Base-by-base conservation (phyloP, 169 alveolate species). In the Babesia gibsoni region DNA sequence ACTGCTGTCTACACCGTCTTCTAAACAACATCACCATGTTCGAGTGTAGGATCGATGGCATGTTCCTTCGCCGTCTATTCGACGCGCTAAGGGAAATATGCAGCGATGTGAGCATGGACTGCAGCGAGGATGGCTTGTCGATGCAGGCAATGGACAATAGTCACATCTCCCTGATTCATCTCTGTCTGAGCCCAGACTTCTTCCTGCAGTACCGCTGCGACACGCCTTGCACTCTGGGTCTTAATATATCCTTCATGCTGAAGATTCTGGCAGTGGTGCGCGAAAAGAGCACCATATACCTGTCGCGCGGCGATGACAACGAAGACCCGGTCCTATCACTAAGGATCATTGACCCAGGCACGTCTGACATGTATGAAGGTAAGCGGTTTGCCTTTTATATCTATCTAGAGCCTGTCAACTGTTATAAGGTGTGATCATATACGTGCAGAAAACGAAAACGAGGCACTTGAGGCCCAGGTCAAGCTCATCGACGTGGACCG, bases 81-180 rank as follows among this genome's bases (percentile, higher is more conserved):
- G 96, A 93, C 80, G 91, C 96, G 12, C 59, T 93, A 42, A 88
- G 90, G 54, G 94, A 91, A 54, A 89, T 93, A 49, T 92, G 95
- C 73, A 89, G 86, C 59, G 96, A 93, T 70, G 92, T 93, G 33
- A 93, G 92, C 70, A 84, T 93, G 35, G 96, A 93, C 66, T 92
- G 96, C 59, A 81, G 90, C 33, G 91, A 89, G 37, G 92, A 91
- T 23, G 96, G 96, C 23, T 66, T 93, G 33, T 86, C 92, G 32
- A 89, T 93, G 85, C 96, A 93, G 77, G 95, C 96, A 7, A 93
- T 93, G 96, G 96, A 93, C 42, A 90, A 92, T 61, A 90, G 95
- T 14, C 96, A 93, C 80, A 93, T 93, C 32, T 90, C 96, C 29
- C 66, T 93, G 48, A 94, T 93, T 32, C 91, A 92, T 48, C 81